Evolutionary conservation across 257 asterid species (phyloP).

Genomic region (Gentiana macrophylla): DNA sequence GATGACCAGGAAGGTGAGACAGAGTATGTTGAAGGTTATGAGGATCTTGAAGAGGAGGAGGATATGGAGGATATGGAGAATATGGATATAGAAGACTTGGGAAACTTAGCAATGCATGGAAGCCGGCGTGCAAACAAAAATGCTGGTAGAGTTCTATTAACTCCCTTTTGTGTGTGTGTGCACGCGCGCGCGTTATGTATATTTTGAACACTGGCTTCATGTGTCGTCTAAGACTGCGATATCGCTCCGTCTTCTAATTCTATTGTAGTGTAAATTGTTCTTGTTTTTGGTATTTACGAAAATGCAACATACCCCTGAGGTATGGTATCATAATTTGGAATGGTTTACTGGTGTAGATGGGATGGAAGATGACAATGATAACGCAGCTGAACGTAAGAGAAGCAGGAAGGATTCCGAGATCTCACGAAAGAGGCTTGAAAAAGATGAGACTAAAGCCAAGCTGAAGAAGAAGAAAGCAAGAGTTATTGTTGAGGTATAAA

Average conservation of each 20-base stretch:
- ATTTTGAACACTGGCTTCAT: too few species aligned
- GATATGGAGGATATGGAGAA: constrained; percentile 25
- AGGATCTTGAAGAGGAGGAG: constrained; percentile 76
- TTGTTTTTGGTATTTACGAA: too few species aligned
- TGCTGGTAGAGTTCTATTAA: too few species aligned
- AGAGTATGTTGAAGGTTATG: constrained; percentile 89
- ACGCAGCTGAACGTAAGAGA: constrained; percentile 25
- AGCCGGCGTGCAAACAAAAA: constrained; percentile 20
- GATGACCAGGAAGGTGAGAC: constrained; percentile 44
- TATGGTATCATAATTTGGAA: too few species aligned
- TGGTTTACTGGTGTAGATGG: constrained; percentile 3
- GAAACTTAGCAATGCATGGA: constrained; percentile 20
- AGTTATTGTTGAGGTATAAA: constrained; percentile 69
- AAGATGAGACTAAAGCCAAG: constrained; percentile 38
- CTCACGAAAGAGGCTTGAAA: constrained; percentile 32
- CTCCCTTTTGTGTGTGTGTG: too few species aligned
- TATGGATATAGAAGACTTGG: constrained; percentile 84
- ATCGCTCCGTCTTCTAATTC: too few species aligned
- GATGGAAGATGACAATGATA: not conserved
- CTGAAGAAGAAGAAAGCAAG: constrained; percentile 43
- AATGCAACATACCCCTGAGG: too few species aligned
- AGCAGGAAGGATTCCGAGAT: constrained; percentile 28
- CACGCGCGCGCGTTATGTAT: too few species aligned
- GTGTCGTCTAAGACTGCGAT: not conserved
- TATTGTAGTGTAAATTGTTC: too few species aligned